phyloP scores from a whole-genome alignment of 1,284 basidiomycete species.

The Ganoderma resinaceum region DNA sequence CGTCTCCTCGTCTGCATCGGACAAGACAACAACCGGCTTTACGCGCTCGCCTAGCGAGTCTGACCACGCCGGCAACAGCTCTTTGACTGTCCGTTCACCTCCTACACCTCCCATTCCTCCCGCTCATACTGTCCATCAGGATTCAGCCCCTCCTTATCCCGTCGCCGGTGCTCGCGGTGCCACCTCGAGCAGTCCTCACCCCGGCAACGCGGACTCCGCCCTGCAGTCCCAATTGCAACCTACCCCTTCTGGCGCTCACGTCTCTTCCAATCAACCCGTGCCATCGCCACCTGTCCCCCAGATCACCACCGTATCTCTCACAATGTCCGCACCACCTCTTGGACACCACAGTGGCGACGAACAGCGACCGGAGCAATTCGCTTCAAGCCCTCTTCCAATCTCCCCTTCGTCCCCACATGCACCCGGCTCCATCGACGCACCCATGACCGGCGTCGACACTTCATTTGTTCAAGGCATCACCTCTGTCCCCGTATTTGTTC shows the following conservation, averaged over 20 bases:
- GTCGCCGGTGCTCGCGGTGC: background rate
- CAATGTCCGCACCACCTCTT: constrained; percentile 7
- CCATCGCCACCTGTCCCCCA: constrained; percentile 12
- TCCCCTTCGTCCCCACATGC: background rate
- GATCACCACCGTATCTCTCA: constrained; percentile 13
- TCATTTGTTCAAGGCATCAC: background rate
- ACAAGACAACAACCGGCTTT: background rate
- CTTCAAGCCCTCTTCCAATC: background rate
- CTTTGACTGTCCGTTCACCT: background rate
- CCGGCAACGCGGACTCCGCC: constrained; percentile 11
- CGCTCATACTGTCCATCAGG: background rate
- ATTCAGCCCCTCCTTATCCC: background rate
- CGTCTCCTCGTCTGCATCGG: background rate
- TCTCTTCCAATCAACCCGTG: constrained; percentile 21
- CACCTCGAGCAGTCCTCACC: background rate
- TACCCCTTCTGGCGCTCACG: constrained; percentile 5
- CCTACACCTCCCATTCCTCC: background rate
- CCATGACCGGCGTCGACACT: background rate
- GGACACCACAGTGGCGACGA: background rate
- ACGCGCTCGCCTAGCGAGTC: background rate
- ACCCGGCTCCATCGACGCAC: background rate
- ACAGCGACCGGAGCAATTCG: background rate
- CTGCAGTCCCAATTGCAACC: constrained; percentile 3
- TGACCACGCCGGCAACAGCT: background rate
- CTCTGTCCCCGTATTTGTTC: background rate